Evolutionary conservation across 176 grass and related monocot species (phyloP).

Genomic region (Carex myosuroides): DNA sequence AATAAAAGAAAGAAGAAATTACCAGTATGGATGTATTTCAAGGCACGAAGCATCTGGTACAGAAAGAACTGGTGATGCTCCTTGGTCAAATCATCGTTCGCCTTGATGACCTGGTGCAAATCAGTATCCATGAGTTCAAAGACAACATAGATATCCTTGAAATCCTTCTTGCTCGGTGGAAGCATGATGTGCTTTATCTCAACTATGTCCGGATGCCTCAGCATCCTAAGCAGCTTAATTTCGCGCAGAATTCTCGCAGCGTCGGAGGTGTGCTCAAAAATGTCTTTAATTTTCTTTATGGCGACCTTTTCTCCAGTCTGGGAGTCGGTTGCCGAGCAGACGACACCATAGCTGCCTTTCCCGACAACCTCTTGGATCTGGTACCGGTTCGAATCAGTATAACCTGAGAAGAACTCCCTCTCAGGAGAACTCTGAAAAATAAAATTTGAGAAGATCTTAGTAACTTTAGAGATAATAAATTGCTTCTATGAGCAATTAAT

Average conservation of each 20-base stretch:
- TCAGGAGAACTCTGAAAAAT: constrained; percentile 55
- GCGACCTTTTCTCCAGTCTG: constrained; percentile 88
- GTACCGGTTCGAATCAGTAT: constrained; percentile 71
- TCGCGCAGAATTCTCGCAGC: constrained; percentile 87
- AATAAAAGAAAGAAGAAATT: neutral
- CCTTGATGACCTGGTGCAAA: constrained; percentile 97
- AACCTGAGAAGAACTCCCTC: constrained; percentile 89
- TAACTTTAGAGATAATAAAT: neutral
- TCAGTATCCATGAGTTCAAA: constrained; percentile 96
- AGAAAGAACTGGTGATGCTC: constrained; percentile 95
- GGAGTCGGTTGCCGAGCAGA: constrained; percentile 82
- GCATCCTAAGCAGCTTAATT: constrained; percentile 79
- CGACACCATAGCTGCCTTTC: constrained; percentile 89
- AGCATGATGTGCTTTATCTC: constrained; percentile 96
- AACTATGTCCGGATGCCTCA: constrained; percentile 86
- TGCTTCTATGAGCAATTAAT: neutral
- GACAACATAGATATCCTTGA: constrained; percentile 85
- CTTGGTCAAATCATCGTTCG: constrained; percentile 90
- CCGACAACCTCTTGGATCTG: constrained; percentile 82
- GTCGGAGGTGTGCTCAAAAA: constrained; percentile 83
- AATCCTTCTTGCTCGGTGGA: constrained; percentile 74
- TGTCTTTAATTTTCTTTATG: constrained; percentile 87
- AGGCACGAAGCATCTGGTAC: constrained; percentile 84
- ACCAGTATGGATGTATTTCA: constrained; percentile 98
- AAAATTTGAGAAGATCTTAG: constrained; percentile 22